A percentile compares a stretch with the other conserved stretches of the same genome.
phyloP scores from a whole-genome alignment of 2,329 filamentous ascomycete genomes.

The Ceratocystis cubensis region DNA sequence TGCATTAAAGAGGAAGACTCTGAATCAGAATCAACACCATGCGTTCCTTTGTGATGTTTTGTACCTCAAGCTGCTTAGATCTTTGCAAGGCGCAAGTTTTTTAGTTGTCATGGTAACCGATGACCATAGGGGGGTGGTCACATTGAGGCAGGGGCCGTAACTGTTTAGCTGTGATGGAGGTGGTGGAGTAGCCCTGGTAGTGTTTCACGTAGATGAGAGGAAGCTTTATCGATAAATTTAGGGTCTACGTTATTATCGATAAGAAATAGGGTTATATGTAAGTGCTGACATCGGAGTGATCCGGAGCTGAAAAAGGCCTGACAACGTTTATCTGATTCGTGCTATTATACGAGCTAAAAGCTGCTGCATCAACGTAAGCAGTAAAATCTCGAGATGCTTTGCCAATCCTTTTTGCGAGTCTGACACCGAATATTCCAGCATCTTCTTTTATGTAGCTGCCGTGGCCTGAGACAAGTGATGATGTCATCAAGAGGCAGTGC shows the following conservation, averaged over 20 bases:
- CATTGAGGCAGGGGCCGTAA: neutral
- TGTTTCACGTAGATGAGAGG: neutral
- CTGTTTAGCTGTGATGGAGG: neutral
- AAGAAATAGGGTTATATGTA: neutral
- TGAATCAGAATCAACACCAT: neutral
- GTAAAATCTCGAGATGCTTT: neutral
- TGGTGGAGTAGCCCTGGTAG: neutral
- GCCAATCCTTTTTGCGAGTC: neutral
- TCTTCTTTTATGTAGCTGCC: neutral
- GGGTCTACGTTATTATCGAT: neutral
- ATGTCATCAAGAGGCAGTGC: conserved; percentile 6
- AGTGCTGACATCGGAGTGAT: neutral
- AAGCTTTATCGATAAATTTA: neutral
- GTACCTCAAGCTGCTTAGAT: neutral
- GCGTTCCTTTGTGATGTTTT: neutral
- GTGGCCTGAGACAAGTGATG: neutral
- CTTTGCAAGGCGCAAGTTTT: neutral
- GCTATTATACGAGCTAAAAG: no score
- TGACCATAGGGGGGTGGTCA: neutral
- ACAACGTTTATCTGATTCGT: no score
- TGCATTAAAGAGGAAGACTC: neutral
- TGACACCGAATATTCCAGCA: neutral
- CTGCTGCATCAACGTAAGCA: no score
- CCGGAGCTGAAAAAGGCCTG: no score
- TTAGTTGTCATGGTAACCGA: conserved; percentile 1